Percentiles rank a stretch among this genome's conserved stretches.
phyloP scores from a whole-genome alignment of 768 basidiomycete species.

The Tricholomella constricta region DNA sequence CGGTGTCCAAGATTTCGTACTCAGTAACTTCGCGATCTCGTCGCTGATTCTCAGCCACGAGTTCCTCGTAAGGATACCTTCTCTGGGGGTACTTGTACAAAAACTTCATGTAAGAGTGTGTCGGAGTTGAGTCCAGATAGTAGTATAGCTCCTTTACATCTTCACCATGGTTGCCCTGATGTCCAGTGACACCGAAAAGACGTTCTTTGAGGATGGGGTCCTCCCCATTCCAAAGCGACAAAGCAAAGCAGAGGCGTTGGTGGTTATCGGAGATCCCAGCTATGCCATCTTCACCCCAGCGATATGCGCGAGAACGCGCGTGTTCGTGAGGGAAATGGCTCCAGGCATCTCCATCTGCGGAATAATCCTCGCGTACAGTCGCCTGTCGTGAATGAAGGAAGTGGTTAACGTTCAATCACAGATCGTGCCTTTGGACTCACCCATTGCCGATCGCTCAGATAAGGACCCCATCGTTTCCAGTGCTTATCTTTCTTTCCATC shows the following conservation, averaged over 20 bases:
- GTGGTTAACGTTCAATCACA: conserved; percentile 8
- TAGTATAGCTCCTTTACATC: conserved; percentile 99
- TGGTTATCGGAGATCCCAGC: conserved; percentile 98
- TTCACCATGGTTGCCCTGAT: conserved; percentile 98
- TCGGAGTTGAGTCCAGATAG: conserved; percentile 97
- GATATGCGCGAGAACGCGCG: conserved; percentile 89
- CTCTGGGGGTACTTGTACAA: conserved; percentile 98
- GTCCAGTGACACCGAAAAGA: conserved; percentile 93
- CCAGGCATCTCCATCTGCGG: conserved; percentile 94
- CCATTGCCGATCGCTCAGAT: conserved; percentile 97
- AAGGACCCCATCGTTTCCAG: conserved; percentile 99
- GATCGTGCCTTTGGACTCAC: conserved; percentile 45
- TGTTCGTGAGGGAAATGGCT: conserved; percentile 94
- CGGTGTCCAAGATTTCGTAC: conserved; percentile 93
- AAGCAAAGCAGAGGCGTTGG: conserved; percentile 86
- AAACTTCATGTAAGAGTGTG: conserved; percentile 99
- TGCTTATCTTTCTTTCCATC: conserved; percentile 79
- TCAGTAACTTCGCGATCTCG: conserved; percentile 86
- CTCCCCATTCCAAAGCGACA: conserved; percentile 93
- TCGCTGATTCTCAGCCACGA: conserved; percentile 82
- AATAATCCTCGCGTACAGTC: conserved; percentile 98
- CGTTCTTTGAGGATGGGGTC: conserved; percentile 97
- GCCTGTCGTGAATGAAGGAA: conserved; percentile 57
- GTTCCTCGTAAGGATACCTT: conserved; percentile 90
- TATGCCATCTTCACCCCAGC: conserved; percentile 99